A percentile compares a stretch with the other conserved stretches of the same genome.
Conservation (phyloP, 2,329 filamentous ascomycete genomes). For the Aspergillus fumigatus region DNA sequence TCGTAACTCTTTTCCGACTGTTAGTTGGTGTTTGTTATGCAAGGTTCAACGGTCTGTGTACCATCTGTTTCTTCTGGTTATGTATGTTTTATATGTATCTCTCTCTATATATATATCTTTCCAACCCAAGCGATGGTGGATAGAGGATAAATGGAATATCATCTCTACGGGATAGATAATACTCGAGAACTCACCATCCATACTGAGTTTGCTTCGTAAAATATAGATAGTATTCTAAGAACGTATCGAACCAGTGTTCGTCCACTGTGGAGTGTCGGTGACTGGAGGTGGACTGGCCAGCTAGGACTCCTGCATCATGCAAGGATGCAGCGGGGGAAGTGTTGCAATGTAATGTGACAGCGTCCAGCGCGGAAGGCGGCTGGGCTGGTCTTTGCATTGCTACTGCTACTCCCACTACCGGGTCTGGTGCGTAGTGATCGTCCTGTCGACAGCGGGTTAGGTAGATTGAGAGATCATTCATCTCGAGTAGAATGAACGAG, state of each 20-base stretch:
- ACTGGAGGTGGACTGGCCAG: neutral
- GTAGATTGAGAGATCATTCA: neutral
- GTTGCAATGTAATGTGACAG: neutral
- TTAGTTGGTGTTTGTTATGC: too few species aligned
- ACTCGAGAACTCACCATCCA: too few species aligned
- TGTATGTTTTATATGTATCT: too few species aligned
- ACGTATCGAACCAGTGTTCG: neutral
- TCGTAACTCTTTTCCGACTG: too few species aligned
- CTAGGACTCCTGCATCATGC: neutral
- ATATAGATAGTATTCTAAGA: too few species aligned
- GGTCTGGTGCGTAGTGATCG: neutral
- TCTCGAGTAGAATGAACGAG: neutral
- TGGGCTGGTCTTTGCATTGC: neutral
- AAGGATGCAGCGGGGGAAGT: neutral
- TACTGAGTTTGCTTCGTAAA: too few species aligned
- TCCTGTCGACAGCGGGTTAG: neutral
- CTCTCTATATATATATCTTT: too few species aligned
- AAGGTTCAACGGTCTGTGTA: too few species aligned
- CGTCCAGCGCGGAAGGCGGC: neutral
- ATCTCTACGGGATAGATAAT: too few species aligned
- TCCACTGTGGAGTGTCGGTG: neutral
- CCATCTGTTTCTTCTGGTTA: too few species aligned
- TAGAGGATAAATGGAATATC: too few species aligned
- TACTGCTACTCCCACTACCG: neutral
- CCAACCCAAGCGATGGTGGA: too few species aligned